Percentiles rank a stretch among this genome's conserved stretches.
Evolutionary conservation across 495 filamentous ascomycete species (phyloP).

Genomic region (Lophiostoma macrostomum): DNA sequence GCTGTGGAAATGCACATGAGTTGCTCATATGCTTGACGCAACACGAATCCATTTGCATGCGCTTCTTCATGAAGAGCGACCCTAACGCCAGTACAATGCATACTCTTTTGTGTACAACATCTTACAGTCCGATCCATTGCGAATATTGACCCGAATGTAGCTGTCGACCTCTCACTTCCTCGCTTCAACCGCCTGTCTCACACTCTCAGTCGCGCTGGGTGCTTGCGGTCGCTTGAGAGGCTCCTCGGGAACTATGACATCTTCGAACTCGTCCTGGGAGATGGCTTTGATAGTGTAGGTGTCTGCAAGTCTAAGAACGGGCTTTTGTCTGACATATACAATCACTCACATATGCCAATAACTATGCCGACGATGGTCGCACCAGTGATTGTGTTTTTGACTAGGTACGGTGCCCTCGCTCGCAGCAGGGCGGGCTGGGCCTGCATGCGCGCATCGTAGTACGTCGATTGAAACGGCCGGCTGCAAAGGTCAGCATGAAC

Average conservation of each 20-base stretch:
- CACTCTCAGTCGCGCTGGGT: constrained; percentile 6
- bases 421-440: constrained; percentile 82
- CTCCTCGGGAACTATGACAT: constrained; percentile 59
- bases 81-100: not conserved
- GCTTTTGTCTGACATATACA: not conserved
- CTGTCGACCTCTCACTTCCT: constrained; percentile 3
- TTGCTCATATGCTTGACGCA: too few relatives aligned
- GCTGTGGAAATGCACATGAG: too few relatives aligned
- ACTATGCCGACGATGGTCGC: constrained; percentile 64
- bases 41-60: too few relatives aligned
- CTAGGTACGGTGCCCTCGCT: constrained; percentile 83
- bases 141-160: not conserved
- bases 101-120: not conserved
- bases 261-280: constrained; percentile 96
- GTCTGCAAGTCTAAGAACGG: constrained; percentile 51
- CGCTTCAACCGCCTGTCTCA: constrained; percentile 19
- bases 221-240: constrained; percentile 20
- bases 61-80: too few relatives aligned
- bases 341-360: constrained; percentile 75
- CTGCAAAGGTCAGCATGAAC: constrained; percentile 42
- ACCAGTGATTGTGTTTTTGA: constrained; percentile 82
- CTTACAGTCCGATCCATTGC: not conserved
- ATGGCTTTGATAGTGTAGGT: constrained; percentile 83
- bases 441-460: constrained; percentile 82
- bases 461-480: constrained; percentile 65